Base-by-base conservation (phyloP, 2,329 filamentous ascomycete genomes). In the Lachnellula occidentalis region DNA sequence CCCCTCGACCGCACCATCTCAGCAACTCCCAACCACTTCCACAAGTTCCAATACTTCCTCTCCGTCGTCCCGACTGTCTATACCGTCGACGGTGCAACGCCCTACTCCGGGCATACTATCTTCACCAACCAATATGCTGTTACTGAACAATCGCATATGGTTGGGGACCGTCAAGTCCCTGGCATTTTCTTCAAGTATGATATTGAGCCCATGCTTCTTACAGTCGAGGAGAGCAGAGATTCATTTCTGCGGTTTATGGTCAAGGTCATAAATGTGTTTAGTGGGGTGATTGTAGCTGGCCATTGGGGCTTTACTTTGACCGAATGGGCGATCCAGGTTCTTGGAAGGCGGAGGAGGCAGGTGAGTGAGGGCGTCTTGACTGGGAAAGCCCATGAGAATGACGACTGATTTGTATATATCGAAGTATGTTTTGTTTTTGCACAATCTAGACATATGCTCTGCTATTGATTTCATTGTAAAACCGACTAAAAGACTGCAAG, bases 111-210 rank as follows among this genome's bases (percentile, higher is more conserved):
- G 34, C 80, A 81, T 66, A 86, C 84, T 51, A 84, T 99, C 68
- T 83, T 87, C 72, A 97, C 94, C 15, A 99, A 99, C 77, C 94
- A 99, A 73, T 99, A 99, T 76, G 94, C 92, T 57, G 94, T 96
- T 0, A 97, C 92, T 0, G 90, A 92, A 68, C 92, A 97, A 76
- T 87, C 81, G 64, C 82, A 85, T 65, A 74, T 78, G 36, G 80
- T 95, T 42, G 76, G 78, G 52, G 87, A 95, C 66, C 83, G 78
- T 63, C 74, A 76, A 55, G 82, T 96, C 1, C 94, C 94, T 0
- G 94, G 94, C 34, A 84, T 99, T 58, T 99, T 97, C 70, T 89
- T 99, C 80, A 99, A 97, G 76, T 99, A 95, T 74, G 92, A 97
- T 70, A 96, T 99, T 64, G 94, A 99, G 77, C 94, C 94, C 1